Percentiles rank a stretch among this genome's conserved stretches.
Evolutionary conservation across 1,139 yeast genomes (phyloP).

Genomic region (Scheffersomyces illinoinensis): DNA sequence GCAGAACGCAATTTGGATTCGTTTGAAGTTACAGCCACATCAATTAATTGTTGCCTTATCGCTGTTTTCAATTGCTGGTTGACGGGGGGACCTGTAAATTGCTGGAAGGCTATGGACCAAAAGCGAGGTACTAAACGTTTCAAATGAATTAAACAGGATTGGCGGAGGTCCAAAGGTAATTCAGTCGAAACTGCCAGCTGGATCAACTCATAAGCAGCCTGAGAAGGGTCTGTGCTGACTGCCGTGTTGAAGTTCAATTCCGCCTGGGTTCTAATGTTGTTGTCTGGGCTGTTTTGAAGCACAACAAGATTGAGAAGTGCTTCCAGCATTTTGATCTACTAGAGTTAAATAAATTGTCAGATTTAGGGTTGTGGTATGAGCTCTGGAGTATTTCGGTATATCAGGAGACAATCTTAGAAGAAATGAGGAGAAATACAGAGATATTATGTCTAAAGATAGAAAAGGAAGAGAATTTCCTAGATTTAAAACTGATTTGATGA

Average conservation of each 20-base stretch:
- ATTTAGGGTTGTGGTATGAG: not conserved
- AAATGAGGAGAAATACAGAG: not conserved
- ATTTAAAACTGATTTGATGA: not conserved
- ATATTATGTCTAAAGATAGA: not conserved
- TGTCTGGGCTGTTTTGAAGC: constrained; percentile 41
- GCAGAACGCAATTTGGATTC: constrained; percentile 67
- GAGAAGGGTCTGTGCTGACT: constrained; percentile 32
- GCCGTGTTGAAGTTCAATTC: constrained; percentile 35
- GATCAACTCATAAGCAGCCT: constrained; percentile 29
- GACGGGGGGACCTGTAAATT: constrained; percentile 70
- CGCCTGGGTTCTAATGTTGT: constrained; percentile 31
- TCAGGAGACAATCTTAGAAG: not conserved
- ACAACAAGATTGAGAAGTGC: constrained; percentile 20
- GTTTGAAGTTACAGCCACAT: constrained; percentile 49
- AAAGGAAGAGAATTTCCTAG: not conserved
- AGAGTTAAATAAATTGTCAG: too few species aligned
- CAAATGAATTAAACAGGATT: constrained; percentile 68
- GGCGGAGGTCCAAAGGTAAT: constrained; percentile 43
- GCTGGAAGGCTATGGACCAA: constrained; percentile 87
- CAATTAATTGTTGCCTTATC: constrained; percentile 53
- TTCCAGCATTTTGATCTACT: not conserved
- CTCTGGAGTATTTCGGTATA: not conserved
- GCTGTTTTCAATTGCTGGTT: constrained; percentile 49
- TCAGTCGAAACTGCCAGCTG: constrained; percentile 22
- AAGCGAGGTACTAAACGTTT: constrained; percentile 68